These are phyloP conservation scores for Aspergillus sergii DNA, from an alignment of 2,329 filamentous ascomycete genomes.

Conservation along the genomic window DNA sequence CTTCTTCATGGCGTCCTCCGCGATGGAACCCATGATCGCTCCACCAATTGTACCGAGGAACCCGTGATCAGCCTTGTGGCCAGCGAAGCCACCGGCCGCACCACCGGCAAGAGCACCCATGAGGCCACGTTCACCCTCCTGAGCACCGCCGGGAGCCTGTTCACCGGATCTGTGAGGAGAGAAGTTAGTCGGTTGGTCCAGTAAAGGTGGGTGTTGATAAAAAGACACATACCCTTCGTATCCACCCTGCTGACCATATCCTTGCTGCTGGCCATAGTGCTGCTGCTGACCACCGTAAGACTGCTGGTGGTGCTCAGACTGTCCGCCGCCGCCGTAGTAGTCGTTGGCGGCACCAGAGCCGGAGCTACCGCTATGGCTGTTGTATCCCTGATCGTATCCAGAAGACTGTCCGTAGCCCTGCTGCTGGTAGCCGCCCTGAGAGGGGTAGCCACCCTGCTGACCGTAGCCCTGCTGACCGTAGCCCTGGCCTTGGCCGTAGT, in stretches of 20 bases:
- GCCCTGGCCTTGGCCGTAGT: slow-evolving; percentile 29
- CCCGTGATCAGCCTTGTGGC: slow-evolving; percentile 52
- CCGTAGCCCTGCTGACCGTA: slow-evolving; percentile 23
- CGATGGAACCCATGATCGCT: slow-evolving; percentile 49
- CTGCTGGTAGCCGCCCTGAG: slow-evolving; percentile 14
- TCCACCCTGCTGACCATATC: slow-evolving; percentile 22
- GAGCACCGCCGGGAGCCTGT: slow-evolving; percentile 39
- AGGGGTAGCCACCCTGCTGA: slow-evolving; percentile 21
- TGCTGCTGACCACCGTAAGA: slow-evolving; percentile 16
- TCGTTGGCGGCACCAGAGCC: slow-evolving; percentile 18
- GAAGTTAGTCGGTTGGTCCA: slow-evolving; percentile 4
- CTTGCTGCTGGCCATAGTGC: slow-evolving; percentile 24
- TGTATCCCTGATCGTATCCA: slow-evolving; percentile 28
- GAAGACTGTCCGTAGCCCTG: slow-evolving; percentile 27
- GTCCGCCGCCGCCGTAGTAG: slow-evolving; percentile 25
- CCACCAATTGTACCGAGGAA: slow-evolving; percentile 52
- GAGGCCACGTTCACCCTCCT: slow-evolving; percentile 50
- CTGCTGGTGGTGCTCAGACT: slow-evolving; percentile 22
- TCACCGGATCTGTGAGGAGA: slow-evolving; percentile 26
- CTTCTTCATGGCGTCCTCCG: slow-evolving; percentile 50
- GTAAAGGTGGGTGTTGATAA: not conserved
- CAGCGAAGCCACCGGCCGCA: slow-evolving; percentile 49
- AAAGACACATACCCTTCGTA: slow-evolving; percentile 25
- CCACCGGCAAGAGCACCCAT: slow-evolving; percentile 51
- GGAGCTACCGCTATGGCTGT: slow-evolving; percentile 26